Evolutionary conservation across 1,139 yeast species (phyloP).

Genomic region (Pneumocystis jirovecii): DNA sequence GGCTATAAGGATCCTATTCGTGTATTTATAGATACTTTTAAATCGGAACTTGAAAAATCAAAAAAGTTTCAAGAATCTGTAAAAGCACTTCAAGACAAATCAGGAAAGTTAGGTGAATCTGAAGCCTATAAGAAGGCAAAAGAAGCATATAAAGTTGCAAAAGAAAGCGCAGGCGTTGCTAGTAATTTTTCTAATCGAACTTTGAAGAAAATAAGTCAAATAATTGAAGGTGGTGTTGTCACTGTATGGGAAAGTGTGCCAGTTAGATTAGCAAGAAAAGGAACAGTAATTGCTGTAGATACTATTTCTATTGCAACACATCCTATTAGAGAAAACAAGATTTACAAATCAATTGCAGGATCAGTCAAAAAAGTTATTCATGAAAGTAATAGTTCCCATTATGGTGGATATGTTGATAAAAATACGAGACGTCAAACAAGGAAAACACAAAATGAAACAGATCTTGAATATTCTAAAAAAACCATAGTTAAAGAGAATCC

Average conservation of each 20-base stretch:
- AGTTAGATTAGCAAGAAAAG: slow-evolving; percentile 72
- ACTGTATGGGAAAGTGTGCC: slow-evolving; percentile 96
- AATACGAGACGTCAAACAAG: slow-evolving; percentile 70
- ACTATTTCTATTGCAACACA: slow-evolving; percentile 63
- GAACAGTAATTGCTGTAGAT: slow-evolving; percentile 49
- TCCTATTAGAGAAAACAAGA: slow-evolving; percentile 82
- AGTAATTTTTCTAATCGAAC: slow-evolving; percentile 58
- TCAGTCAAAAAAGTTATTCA: slow-evolving; percentile 80
- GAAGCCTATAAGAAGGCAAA: slow-evolving; percentile 88
- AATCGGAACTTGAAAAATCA: slow-evolving; percentile 77
- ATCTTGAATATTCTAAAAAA: slow-evolving; percentile 38
- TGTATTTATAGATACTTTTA: slow-evolving; percentile 87
- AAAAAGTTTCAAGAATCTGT: slow-evolving; percentile 81
- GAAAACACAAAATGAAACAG: slow-evolving; percentile 35
- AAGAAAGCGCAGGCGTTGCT: slow-evolving; percentile 5
- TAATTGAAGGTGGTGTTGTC: slow-evolving; percentile 74
- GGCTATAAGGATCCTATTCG: slow-evolving; percentile 42
- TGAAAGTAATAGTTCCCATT: slow-evolving; percentile 74
- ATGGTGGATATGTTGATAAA: slow-evolving; percentile 84
- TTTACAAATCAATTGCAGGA: slow-evolving; percentile 38
- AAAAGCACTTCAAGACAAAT: slow-evolving; percentile 89
- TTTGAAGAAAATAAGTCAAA: slow-evolving; percentile 78
- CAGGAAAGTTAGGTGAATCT: slow-evolving; percentile 86
- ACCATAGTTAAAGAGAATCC: slow-evolving; percentile 62
- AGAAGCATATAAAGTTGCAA: slow-evolving; percentile 74